Base-by-base conservation (phyloP, 1,284 basidiomycete genomes). In the Ustilago loliicola region DNA sequence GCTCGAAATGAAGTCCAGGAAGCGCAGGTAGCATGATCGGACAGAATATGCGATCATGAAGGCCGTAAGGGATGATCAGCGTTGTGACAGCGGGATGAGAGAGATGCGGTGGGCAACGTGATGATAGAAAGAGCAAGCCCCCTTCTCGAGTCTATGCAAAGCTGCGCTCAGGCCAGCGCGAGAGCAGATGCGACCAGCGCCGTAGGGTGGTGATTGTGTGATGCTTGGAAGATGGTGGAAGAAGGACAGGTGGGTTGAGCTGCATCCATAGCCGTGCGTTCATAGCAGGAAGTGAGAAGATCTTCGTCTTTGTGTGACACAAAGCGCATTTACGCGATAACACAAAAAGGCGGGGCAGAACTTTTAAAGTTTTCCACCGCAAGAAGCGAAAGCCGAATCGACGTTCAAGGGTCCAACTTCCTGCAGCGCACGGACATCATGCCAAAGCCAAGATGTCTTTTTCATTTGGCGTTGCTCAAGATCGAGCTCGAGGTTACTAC, bases 91-190 rank as follows among this genome's bases (percentile, higher is more conserved):
- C 23, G 45, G 23, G 23, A 10, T 38, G 53, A 21, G 17, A 38
- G n/a, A 38, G 10, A n/a, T n/a, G n/a, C n/a, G n/a, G 53, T 21
- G n/a, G 53, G 30, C 9, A n/a, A 30, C 1, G 25, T 52, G 50
- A 32, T 19, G 50, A 27, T 29, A 21, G 32, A 23, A 32, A 38
- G 17, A 6, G 13, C 15, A 38, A 36, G 29, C 34, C 32, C 21
- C 50, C 15, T 48, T 23, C 15, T 10, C n/a, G 23, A 48, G 45
- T 48, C 21, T 48, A 10, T 25, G 13, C 6, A 19, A 10, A 30
- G 27, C 15, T 19, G 50, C 27, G 50, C 25, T 52, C 50, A 52
- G 50, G 19, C 29, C 50, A 52, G 30, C 50, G 27, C 30, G 50
- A 15, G 53, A 34, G 21, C 11, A 21, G 17, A 29, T 42, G 54